Conservation (phyloP, 176 grass and related monocot species). For the Pontederia crassipes region DNA sequence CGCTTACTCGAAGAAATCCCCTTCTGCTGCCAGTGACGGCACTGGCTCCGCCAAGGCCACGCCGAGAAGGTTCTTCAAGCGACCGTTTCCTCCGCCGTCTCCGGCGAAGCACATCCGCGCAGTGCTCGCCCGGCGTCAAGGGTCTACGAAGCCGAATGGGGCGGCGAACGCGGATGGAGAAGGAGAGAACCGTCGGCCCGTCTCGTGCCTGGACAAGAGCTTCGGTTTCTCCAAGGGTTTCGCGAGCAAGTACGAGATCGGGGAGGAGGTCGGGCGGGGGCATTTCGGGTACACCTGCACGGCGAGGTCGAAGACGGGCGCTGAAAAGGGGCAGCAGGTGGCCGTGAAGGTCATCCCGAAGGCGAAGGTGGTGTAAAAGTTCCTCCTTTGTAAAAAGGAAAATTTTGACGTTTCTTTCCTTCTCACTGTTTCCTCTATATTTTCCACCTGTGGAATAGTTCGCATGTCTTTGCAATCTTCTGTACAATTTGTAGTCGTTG, state of each 20-base stretch:
- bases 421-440: neutral
- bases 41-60: constrained; percentile 2
- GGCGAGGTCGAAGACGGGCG: constrained; percentile 13
- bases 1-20: neutral
- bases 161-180: constrained; percentile 15
- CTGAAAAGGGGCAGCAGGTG: constrained; percentile 12
- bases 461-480: neutral
- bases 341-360: constrained; percentile 72
- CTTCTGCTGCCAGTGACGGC: neutral
- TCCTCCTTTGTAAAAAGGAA: neutral
- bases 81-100: constrained; percentile 22
- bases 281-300: constrained; percentile 23
- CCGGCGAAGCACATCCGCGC: constrained; percentile 26
- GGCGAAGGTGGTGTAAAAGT: constrained; percentile 36
- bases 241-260: constrained; percentile 15
- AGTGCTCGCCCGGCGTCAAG: neutral
- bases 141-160: constrained; percentile 21
- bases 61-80: constrained; percentile 14
- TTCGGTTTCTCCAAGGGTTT: constrained; percentile 23
- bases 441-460: neutral
- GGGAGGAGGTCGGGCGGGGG: constrained; percentile 19
- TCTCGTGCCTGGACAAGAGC: constrained; percentile 21
- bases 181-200: neutral
- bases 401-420: neutral
- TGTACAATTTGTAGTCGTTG: neutral